Base-by-base conservation (phyloP, 2,329 filamentous ascomycete species). In the Nigrospora oryzae region DNA sequence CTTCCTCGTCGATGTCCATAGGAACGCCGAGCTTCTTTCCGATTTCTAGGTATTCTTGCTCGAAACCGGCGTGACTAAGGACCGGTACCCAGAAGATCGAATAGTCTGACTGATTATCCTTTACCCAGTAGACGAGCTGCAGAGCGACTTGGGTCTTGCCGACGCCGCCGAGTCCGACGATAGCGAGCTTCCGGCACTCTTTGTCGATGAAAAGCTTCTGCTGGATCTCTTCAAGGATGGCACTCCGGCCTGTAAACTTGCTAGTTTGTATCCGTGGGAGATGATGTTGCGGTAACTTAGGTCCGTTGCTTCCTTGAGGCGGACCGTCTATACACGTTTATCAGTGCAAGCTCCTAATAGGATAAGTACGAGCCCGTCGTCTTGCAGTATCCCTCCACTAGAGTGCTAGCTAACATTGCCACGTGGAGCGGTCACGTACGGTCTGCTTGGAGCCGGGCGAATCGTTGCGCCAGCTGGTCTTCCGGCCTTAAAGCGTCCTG, bases 1-100 rank as follows among this genome's bases (percentile, higher is more conserved):
- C 81, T 39, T 66, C 63, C 47, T 79, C 78, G 42, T 75, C 64
- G 7, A 51, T 52, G 39, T 72, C 72, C 2, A 74, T 64, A 12
- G 66, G 35, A 7, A 64, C 50, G 1, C 46, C 38, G 12, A 70
- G 54, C 51, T 58, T 53, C 35, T 51, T 55, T 2, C 56, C 60
- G 4, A 70, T 58, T 5, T 58, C 56, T 2, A 39, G 40, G 46
- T 63, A 71, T 12, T 65, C 65, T 43, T 66, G 60, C 34, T 69
- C 56, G 45, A 73, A 63, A 44, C 53, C 64, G 14, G 59, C 62
- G n/a, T 51, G 46, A 46, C 63, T 67, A 19, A 59, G 55, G 7
- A 63, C 67, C 5, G 66, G 60, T 5, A 73, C 57, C 69, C 66
- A 74, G 48, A 74, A 64, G 42, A 75, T 52, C 0, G 63, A 67